Conservation (phyloP, 225 moss, liverwort and hornwort species). For the Pseudisothecium myosuroides region DNA sequence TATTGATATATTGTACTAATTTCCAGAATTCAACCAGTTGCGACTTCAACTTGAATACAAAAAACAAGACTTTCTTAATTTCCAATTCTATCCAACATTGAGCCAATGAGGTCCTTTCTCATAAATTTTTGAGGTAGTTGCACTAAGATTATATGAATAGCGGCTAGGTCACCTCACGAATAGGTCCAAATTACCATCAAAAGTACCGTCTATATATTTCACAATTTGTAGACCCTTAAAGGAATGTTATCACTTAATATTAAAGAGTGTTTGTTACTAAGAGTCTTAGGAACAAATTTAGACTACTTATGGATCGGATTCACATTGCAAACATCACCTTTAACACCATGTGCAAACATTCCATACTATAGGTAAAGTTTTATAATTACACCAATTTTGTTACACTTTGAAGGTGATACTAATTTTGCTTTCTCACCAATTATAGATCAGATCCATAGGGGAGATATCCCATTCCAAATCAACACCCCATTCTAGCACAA, state of each 20-base stretch:
- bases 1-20: not conserved
- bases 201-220: not conserved
- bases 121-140: not conserved
- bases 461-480: no score
- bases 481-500: no score
- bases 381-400: not conserved
- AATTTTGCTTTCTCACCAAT: not conserved
- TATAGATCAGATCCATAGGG: no score
- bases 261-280: no score
- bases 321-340: no score
- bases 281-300: no score
- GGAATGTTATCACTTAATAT: no score
- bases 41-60: accelerated
- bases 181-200: not conserved
- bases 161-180: accelerated
- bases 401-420: not conserved
- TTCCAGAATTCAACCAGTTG: not conserved
- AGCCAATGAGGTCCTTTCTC: accelerated
- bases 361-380: not conserved
- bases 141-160: accelerated
- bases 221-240: not conserved
- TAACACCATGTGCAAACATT: no score
- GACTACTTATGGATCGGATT: no score
- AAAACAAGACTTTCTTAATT: not conserved
- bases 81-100: accelerated